Percentiles rank a stretch among this genome's conserved stretches.
phyloP scores from a whole-genome alignment of 331 rosid genomes.

The Malus hybrid region DNA sequence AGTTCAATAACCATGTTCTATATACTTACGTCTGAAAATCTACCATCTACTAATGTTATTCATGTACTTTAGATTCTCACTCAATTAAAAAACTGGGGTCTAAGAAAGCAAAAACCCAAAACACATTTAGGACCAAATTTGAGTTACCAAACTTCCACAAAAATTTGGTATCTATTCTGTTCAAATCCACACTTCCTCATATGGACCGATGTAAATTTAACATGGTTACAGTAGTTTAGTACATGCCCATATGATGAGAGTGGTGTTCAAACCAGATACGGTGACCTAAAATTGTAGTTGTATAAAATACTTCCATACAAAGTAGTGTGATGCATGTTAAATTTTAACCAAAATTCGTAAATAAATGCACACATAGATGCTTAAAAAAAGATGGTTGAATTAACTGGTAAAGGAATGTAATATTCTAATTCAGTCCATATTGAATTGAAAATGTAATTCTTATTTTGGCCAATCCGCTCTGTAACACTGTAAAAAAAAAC shows the following conservation, averaged over 20 bases:
- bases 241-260: neutral
- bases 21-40: neutral
- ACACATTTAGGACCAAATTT: neutral
- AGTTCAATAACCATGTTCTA: neutral
- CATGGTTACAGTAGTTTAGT: neutral
- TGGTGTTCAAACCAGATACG: neutral
- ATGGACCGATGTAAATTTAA: neutral
- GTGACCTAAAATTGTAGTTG: neutral
- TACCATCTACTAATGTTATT: neutral
- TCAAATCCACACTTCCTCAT: neutral
- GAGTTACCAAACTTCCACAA: neutral
- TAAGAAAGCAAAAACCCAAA: neutral
- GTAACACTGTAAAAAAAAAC: too few relatives aligned
- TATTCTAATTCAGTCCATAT: too few relatives aligned
- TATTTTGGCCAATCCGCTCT: too few relatives aligned
- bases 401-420: too few relatives aligned
- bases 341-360: neutral
- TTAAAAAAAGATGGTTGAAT: neutral
- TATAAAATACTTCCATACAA: neutral
- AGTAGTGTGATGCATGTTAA: neutral
- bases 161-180: neutral
- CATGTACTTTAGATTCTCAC: neutral
- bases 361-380: neutral
- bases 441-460: too few relatives aligned
- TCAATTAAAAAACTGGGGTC: neutral